Base-by-base conservation (phyloP, 305 asterid species). In the Plantago lanceolata region DNA sequence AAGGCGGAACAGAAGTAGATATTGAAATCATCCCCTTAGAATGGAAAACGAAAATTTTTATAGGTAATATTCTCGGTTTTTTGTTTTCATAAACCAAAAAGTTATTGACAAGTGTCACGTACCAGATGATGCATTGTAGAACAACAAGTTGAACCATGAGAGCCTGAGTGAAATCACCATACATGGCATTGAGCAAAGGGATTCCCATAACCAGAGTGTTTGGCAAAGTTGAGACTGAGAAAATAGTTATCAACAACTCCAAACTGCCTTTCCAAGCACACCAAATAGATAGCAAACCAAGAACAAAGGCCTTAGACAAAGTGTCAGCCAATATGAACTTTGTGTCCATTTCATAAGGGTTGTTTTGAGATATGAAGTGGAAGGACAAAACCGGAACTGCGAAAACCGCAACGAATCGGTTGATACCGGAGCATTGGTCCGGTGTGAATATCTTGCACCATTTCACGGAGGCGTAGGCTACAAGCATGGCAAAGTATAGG, bases 81-180 rank as follows among this genome's bases (percentile, higher is more conserved):
- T n/a, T n/a, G n/a, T n/a, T n/a, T n/a, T n/a, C n/a, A n/a, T n/a
- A n/a, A n/a, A n/a, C n/a, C n/a, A n/a, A n/a, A n/a, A n/a, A n/a
- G n/a, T n/a, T n/a, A 24, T 24, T 24, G 28, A 24, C 28, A 24
- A 24, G 28, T 24, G 28, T 24, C 28, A 43, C 73, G 0, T 68
- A 87, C 92, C 95, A 88, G 28, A 88, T 78, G 55, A 85, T 80
- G 85, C 96, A 82, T 68, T 88, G 96, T 43, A 88, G 90, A 14
- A 88, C 86, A 5, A 88, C 86, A 11, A 85, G 66, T 43, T 88
- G 96, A 19, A 84, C 89, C 90, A 88, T 85, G 80, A 85, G 81
- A 53, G 67, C 59, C 53, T 79, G 81, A 3, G 91, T 78, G 75
- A 80, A 84, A 0, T 80, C 82, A 0, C 96, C 96, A 63, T 85